Conservation (phyloP, 352 stramenopile genomes). For the Phytophthora quininea region DNA sequence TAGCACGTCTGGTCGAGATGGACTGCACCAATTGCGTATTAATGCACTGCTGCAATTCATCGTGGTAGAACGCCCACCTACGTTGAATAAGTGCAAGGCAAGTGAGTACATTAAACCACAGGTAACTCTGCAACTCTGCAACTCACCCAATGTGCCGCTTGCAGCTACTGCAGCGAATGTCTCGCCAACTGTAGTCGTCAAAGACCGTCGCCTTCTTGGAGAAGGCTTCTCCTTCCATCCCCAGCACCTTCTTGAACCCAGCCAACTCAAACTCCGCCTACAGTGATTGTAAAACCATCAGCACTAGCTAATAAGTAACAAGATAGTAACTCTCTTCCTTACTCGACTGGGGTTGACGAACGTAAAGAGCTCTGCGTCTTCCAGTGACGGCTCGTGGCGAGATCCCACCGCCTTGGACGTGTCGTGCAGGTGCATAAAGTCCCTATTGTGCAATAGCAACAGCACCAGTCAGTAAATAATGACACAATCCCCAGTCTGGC, state of each 20-base stretch:
- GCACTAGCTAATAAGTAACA: not conserved
- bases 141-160: slow-evolving; percentile 77
- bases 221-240: slow-evolving; percentile 62
- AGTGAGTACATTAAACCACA: no score
- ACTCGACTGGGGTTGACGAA: slow-evolving; percentile 81
- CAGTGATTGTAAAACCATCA: not conserved
- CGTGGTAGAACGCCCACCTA: slow-evolving; percentile 86
- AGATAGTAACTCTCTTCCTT: slow-evolving; percentile 6
- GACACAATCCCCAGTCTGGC: no score
- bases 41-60: slow-evolving; percentile 76
- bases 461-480: slow-evolving; percentile 1
- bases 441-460: slow-evolving; percentile 38
- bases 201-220: slow-evolving; percentile 84
- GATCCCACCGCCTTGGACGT: slow-evolving; percentile 74
- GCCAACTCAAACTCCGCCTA: slow-evolving; percentile 83
- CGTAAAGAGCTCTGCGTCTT: slow-evolving; percentile 66
- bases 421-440: slow-evolving; percentile 75
- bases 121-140: no score
- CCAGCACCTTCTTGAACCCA: slow-evolving; percentile 67
- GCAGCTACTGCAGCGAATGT: slow-evolving; percentile 75
- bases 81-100: not conserved
- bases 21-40: slow-evolving; percentile 63
- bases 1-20: slow-evolving; percentile 41
- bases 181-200: slow-evolving; percentile 82
- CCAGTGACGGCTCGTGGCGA: slow-evolving; percentile 51